Evolutionary conservation across 169 alveolate species (phyloP).

Genomic region (Plasmodium yoelii): DNA sequence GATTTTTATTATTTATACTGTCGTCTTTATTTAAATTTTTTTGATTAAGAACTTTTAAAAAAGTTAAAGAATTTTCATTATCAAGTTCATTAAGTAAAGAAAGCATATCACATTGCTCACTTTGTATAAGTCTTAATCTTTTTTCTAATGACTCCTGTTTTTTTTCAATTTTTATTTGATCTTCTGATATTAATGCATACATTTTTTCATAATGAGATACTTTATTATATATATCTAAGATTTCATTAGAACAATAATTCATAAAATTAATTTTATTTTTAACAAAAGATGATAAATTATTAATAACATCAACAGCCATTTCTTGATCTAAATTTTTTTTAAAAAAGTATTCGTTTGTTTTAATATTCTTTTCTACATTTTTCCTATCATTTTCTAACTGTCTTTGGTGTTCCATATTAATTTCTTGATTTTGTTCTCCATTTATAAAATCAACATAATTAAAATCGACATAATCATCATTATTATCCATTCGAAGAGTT

Average conservation of each 20-base stretch:
- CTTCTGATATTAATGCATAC: constrained; percentile 75
- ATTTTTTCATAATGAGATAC: constrained; percentile 75
- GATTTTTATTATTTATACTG: constrained; percentile 57
- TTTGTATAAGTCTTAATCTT: constrained; percentile 73
- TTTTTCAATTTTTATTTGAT: constrained; percentile 71
- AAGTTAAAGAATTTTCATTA: constrained; percentile 67
- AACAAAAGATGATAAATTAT: constrained; percentile 75
- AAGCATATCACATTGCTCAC: constrained; percentile 71
- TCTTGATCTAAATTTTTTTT: constrained; percentile 69
- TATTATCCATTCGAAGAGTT: constrained; percentile 61
- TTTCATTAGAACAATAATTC: constrained; percentile 77
- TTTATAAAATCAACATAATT: constrained; percentile 30
- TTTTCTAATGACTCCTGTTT: constrained; percentile 71
- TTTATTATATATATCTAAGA: constrained; percentile 69
- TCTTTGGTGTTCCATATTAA: constrained; percentile 29
- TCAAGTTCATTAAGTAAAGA: constrained; percentile 66
- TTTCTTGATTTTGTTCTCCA: constrained; percentile 13
- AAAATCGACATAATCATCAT: constrained; percentile 56
- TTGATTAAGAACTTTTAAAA: constrained; percentile 58
- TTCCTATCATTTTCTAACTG: constrained; percentile 62
- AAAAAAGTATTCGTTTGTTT: constrained; percentile 54
- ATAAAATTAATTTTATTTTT: constrained; percentile 76
- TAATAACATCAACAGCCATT: constrained; percentile 68
- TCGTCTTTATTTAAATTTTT: constrained; percentile 65
- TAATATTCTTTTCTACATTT: constrained; percentile 57